These are phyloP conservation scores for Globisporangium camurandrum DNA, from an alignment of 352 stramenopile species.

Conservation along the genomic window DNA sequence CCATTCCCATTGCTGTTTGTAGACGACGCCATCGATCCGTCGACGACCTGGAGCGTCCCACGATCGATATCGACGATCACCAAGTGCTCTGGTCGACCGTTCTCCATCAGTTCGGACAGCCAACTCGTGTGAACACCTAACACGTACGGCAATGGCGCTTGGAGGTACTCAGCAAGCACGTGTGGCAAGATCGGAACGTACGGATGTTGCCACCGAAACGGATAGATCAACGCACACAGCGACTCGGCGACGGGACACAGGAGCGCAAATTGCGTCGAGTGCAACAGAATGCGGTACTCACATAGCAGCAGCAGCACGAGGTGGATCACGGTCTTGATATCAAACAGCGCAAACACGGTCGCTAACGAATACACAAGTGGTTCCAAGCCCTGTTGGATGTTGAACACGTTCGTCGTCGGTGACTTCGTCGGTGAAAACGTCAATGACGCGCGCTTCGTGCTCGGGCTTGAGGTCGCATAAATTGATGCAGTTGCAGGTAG, in stretches of 20 bases:
- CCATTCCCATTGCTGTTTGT: no score
- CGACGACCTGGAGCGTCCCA: conserved; percentile 50
- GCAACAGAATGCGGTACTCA: conserved; percentile 74
- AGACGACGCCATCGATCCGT: no score
- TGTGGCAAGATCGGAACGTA: conserved; percentile 78
- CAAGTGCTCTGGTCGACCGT: conserved; percentile 69
- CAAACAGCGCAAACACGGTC: conserved; percentile 65
- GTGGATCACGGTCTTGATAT: conserved; percentile 65
- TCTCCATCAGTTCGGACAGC: conserved; percentile 56
- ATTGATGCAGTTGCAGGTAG: conserved; percentile 54
- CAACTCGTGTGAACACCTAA: conserved; percentile 71
- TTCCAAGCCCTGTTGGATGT: conserved; percentile 46
- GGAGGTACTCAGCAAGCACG: conserved; percentile 77
- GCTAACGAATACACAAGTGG: conserved; percentile 63
- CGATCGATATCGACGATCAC: conserved; percentile 76
- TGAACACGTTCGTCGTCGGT: conserved; percentile 33
- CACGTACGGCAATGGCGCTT: conserved; percentile 78
- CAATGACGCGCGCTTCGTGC: conserved; percentile 1
- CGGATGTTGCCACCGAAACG: conserved; percentile 81
- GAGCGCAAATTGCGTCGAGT: conserved; percentile 68
- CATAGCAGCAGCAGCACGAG: conserved; percentile 62
- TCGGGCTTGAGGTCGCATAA: conserved; percentile 22
- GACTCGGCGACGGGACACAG: conserved; percentile 68
- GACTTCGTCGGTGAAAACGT: conserved; percentile 23
- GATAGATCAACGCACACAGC: conserved; percentile 74